Evolutionary conservation across 1,284 basidiomycete species (phyloP), one percentile per base, ranked within the genome.

Genomic region (Anthracocystis walkeri): DNA sequence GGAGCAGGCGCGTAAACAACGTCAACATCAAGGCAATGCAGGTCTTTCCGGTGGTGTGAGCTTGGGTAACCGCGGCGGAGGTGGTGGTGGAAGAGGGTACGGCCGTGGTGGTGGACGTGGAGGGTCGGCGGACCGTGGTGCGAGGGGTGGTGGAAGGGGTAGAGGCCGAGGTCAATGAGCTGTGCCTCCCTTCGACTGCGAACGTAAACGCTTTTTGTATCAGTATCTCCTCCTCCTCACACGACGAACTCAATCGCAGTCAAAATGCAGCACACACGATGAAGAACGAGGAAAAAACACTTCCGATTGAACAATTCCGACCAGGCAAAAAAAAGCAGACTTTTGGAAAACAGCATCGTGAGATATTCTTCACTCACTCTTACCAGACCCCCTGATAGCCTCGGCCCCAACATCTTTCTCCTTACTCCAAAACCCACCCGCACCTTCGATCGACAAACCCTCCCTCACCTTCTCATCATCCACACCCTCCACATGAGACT

Each of bases 1-100:
- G 49, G 82, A 84, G 49, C 56, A 66, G 14, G 83, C 82, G 14
- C 64, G 82, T n/a, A 83, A 78, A 50, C 77, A 80, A 27, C 70
- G 83, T 41, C 81, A 83, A 40, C 56, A 65, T n/a, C n/a, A n/a
- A 16, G 65, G 58, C 12, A 68, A 62, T 16, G 49, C 56, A 25
- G 65, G 69, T 3, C 16, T 69, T 3, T 59, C 56, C 5, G 73
- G 68, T 5, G 62, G 67, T 10, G 60, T 60, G 4, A 58, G 56
- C 12, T 21, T 63, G 11, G 71, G 66, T 2, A 45, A 45, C 16
- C 49, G 58, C 5, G 48, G 59, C 7, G 62, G 65, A 6, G 49
- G 40, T 38, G 58, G 65, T 16, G 59, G 50, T 2, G 49, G 58
- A 4, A 54, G 69, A 10, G 59, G 56, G 0, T 21, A 41, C 25